Evolutionary conservation across 75 land plant species (phyloP).

Genomic region (Pinus tabuliformis): DNA sequence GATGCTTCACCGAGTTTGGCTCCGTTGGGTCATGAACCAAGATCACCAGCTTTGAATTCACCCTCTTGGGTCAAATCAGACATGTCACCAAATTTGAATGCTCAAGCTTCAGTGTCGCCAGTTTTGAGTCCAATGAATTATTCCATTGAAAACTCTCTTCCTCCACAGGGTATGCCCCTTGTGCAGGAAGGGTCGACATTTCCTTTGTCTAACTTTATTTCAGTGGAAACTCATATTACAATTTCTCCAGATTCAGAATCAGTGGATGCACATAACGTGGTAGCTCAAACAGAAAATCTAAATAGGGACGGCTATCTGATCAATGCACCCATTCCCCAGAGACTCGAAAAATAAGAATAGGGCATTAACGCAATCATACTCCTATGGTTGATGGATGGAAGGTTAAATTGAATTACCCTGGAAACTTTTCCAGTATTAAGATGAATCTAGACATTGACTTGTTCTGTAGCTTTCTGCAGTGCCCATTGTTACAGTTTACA

Average conservation of each 20-base stretch:
- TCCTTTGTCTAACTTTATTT: not conserved
- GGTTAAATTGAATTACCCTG: not conserved
- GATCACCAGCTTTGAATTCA: not conserved
- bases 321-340: conserved; percentile 7
- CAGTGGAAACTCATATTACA: not conserved
- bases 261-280: not conserved
- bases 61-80: not conserved
- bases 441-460: not conserved
- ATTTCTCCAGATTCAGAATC: not conserved
- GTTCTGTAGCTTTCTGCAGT: not conserved
- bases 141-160: not conserved
- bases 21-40: conserved; percentile 7
- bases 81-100: not conserved
- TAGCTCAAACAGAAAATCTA: not conserved
- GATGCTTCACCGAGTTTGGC: not conserved
- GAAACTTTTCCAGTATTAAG: not conserved
- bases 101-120: not conserved
- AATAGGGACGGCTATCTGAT: not conserved
- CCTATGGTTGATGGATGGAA: not conserved
- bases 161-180: not conserved
- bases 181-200: not conserved
- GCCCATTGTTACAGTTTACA: not conserved
- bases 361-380: not conserved
- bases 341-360: not conserved
- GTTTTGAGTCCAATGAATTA: not conserved